Evolutionary conservation across 1,139 yeast species (phyloP).

Genomic region (Candida anutae): DNA sequence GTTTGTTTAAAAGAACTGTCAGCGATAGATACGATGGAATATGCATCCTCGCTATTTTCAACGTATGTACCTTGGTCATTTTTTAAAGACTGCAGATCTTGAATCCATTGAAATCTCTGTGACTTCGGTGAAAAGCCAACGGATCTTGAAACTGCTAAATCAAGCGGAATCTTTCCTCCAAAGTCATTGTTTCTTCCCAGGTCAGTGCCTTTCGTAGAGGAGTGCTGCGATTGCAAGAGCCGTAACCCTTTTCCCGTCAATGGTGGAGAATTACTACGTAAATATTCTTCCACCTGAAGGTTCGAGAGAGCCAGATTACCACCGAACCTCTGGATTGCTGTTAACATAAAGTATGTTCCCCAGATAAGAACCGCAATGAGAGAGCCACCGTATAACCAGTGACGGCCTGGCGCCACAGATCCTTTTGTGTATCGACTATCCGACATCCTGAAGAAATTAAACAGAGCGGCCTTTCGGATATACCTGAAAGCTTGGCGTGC

Average conservation of each 20-base stretch:
- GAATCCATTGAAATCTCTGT: constrained; percentile 61
- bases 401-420: too few species aligned
- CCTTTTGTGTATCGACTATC: too few species aligned
- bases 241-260: constrained; percentile 1
- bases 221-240: not conserved
- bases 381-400: not conserved
- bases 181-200: too few species aligned
- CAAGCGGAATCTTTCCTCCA: constrained; percentile 22
- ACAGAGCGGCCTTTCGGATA: too few species aligned
- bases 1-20: constrained; percentile 38
- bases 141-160: constrained; percentile 32
- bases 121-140: constrained; percentile 43
- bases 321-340: constrained; percentile 17
- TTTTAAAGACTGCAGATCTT: constrained; percentile 34
- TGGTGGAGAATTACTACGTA: constrained; percentile 6
- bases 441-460: too few species aligned
- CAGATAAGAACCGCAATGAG: constrained; percentile 18
- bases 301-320: constrained; percentile 4
- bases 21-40: constrained; percentile 40
- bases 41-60: constrained; percentile 18
- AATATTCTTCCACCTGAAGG: constrained; percentile 4
- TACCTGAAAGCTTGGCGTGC: too few species aligned
- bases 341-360: constrained; percentile 31
- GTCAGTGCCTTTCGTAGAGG: not conserved
- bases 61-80: constrained; percentile 53